A percentile compares a stretch with the other conserved stretches of the same genome.
Conservation (phyloP, 225 moss, liverwort and hornwort species). For the Polytrichum commune region DNA sequence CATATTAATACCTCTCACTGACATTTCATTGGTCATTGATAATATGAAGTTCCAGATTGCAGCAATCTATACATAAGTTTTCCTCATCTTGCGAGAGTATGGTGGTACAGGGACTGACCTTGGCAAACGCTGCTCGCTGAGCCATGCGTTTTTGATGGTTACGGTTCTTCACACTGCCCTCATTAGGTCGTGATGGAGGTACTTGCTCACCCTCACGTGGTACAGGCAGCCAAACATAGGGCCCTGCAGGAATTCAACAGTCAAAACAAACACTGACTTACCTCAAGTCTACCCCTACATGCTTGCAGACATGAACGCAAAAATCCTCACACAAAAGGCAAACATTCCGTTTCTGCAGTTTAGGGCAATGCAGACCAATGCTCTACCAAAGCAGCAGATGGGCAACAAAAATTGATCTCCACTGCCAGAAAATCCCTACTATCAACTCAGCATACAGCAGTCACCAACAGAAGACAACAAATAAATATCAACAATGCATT, state of each 20-base stretch:
- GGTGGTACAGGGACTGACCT: constrained; percentile 27
- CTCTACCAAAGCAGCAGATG: neutral
- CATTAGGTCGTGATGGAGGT: constrained; percentile 73
- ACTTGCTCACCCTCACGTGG: constrained; percentile 70
- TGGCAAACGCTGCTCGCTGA: constrained; percentile 72
- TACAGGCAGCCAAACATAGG: constrained; percentile 67
- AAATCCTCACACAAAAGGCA: neutral
- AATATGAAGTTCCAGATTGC: constrained; percentile 1
- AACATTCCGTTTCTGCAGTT: neutral
- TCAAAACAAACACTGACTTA: neutral
- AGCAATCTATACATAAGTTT: neutral
- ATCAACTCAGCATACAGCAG: neutral
- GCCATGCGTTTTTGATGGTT: constrained; percentile 95
- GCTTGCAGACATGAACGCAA: neutral
- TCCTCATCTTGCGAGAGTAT: neutral
- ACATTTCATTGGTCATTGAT: neutral
- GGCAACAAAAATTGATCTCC: constrained; percentile 2
- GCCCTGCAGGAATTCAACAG: constrained; percentile 40
- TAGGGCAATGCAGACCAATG: neutral
- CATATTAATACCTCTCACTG: neutral
- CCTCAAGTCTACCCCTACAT: neutral
- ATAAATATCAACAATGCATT: neutral
- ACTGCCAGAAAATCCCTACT: neutral
- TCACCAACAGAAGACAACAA: neutral
- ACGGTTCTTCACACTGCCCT: constrained; percentile 82